Percentiles rank a stretch among this genome's conserved stretches.
phyloP scores from a whole-genome alignment of 2,329 filamentous ascomycete genomes.

The Ambrosiella beaveri region DNA sequence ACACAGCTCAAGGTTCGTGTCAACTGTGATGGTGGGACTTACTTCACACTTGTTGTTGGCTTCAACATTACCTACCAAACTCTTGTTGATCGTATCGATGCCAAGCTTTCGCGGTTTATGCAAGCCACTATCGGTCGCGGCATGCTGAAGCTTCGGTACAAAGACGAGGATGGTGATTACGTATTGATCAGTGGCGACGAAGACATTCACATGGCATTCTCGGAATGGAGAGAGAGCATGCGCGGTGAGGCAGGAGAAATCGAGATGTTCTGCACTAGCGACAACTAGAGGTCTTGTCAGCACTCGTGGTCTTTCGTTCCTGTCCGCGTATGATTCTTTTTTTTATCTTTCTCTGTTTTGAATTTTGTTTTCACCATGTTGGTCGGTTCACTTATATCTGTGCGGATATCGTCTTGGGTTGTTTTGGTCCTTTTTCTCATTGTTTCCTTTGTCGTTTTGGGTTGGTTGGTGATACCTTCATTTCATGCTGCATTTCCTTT shows the following conservation, averaged over 20 bases:
- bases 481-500: background rate
- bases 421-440: background rate
- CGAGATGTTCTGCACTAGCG: slow-evolving; percentile 61
- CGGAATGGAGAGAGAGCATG: slow-evolving; percentile 68
- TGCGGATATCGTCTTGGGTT: background rate
- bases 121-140: slow-evolving; percentile 68
- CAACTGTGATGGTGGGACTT: slow-evolving; percentile 69
- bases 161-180: slow-evolving; percentile 81
- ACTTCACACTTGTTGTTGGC: slow-evolving; percentile 87
- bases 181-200: slow-evolving; percentile 91
- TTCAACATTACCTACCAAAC: slow-evolving; percentile 92
- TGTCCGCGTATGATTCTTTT: background rate
- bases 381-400: slow-evolving; percentile 1
- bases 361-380: slow-evolving; percentile 6
- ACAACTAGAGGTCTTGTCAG: slow-evolving; percentile 18
- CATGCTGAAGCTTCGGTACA: slow-evolving; percentile 73
- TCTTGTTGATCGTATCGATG: slow-evolving; percentile 86
- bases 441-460: background rate
- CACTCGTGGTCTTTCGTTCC: background rate
- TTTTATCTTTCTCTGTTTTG: slow-evolving; percentile 3
- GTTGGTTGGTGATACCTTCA: slow-evolving; percentile 6
- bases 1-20: slow-evolving; percentile 92
- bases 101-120: slow-evolving; percentile 77
- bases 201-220: slow-evolving; percentile 88
- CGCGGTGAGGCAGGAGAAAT: slow-evolving; percentile 67